Conservation (phyloP, 371 early-diverging fungal species). For the Smittium culicis region DNA sequence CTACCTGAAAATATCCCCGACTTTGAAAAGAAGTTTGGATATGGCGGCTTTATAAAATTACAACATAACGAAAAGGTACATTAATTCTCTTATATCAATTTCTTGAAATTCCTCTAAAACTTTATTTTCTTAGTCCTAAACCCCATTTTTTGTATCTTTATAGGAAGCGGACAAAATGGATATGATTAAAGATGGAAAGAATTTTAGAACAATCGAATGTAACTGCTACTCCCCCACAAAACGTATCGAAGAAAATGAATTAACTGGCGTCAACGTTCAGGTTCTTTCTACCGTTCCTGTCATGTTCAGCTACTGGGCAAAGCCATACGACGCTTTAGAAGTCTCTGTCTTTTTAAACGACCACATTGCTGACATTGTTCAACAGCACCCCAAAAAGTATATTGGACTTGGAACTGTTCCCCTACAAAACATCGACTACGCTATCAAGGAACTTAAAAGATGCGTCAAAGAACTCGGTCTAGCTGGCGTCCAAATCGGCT, state of each 20-base stretch:
- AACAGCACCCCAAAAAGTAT: slow-evolving; percentile 46
- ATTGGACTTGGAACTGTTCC: slow-evolving; percentile 55
- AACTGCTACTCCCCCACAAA: slow-evolving; percentile 54
- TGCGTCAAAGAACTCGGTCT: slow-evolving; percentile 52
- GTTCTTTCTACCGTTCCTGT: slow-evolving; percentile 55
- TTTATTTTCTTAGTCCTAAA: not conserved
- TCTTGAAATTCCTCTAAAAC: not conserved
- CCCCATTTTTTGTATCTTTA: not conserved
- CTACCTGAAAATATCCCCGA: slow-evolving; percentile 49
- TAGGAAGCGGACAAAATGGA: slow-evolving; percentile 30
- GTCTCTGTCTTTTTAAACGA: slow-evolving; percentile 46
- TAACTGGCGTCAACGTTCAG: slow-evolving; percentile 44
- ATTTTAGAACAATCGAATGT: slow-evolving; percentile 48
- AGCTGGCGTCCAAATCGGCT: slow-evolving; percentile 54
- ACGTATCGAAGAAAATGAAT: slow-evolving; percentile 38
- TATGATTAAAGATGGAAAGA: slow-evolving; percentile 56
- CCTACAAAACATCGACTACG: slow-evolving; percentile 53
- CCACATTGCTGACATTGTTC: slow-evolving; percentile 50
- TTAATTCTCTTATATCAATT: too few relatives aligned
- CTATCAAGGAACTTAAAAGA: slow-evolving; percentile 46
- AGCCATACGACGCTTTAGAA: slow-evolving; percentile 40
- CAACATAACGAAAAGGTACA: slow-evolving; percentile 33
- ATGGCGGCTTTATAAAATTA: slow-evolving; percentile 40
- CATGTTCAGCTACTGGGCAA: slow-evolving; percentile 52
- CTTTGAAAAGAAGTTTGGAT: slow-evolving; percentile 45